A percentile compares a stretch with the other conserved stretches of the same genome.
Evolutionary conservation across 2,329 filamentous ascomycete species (phyloP).

Genomic region (Fusarium fujikuroi): DNA sequence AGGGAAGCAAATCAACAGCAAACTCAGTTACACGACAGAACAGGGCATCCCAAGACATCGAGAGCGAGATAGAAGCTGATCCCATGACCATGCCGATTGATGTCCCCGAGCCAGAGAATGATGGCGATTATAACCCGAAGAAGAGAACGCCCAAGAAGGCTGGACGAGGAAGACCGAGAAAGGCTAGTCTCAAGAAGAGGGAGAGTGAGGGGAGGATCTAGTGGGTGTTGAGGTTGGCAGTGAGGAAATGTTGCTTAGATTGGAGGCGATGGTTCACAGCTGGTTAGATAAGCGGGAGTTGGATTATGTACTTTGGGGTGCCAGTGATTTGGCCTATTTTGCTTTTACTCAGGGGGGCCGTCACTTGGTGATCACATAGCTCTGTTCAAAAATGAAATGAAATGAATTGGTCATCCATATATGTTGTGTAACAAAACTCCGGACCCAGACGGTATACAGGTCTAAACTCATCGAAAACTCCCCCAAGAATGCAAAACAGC

Average conservation of each 20-base stretch:
- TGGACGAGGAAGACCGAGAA: neutral
- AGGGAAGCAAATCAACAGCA: neutral
- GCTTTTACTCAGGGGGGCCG: no score
- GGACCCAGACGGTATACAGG: neutral
- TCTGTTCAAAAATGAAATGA: neutral
- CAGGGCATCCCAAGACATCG: neutral
- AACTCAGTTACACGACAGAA: neutral
- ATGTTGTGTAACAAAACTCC: neutral
- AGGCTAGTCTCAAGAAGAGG: neutral
- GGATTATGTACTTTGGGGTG: neutral
- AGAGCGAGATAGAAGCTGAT: neutral
- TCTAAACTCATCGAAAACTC: neutral
- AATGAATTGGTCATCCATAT: neutral
- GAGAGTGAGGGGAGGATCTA: neutral
- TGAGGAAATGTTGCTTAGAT: neutral
- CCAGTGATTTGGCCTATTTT: neutral
- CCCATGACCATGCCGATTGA: neutral
- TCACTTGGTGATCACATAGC: neutral
- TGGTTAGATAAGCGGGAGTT: neutral
- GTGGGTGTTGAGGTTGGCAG: neutral
- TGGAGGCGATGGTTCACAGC: neutral
- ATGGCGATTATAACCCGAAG: constrained; percentile 29
- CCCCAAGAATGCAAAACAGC: no score
- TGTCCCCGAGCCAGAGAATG: constrained; percentile 28
- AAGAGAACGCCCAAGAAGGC: constrained; percentile 4